Evolutionary conservation across 148 eudicot species (phyloP).

Genomic region (Selenicereus undatus): DNA sequence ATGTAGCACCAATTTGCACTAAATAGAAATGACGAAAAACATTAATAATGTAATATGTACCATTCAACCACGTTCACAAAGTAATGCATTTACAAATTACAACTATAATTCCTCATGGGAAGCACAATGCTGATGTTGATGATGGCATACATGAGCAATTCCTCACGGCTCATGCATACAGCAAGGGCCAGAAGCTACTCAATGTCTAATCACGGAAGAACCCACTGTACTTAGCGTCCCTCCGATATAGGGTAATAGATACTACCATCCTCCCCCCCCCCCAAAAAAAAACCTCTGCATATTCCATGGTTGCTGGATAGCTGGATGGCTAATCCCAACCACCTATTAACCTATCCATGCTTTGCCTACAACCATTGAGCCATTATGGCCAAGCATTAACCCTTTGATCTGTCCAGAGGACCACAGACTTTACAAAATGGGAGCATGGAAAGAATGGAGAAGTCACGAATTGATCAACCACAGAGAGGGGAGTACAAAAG

Average conservation of each 20-base stretch:
- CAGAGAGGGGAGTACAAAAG: neutral
- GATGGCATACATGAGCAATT: neutral
- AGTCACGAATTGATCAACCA: neutral
- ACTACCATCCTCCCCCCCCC: neutral
- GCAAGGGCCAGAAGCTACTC: neutral
- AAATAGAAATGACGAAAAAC: no score
- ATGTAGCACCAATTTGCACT: no score
- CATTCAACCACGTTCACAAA: no score
- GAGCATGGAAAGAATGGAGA: neutral
- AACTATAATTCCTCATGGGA: no score
- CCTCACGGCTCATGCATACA: neutral
- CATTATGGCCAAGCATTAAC: neutral
- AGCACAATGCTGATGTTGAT: no score
- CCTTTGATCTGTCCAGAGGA: neutral
- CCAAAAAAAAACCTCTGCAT: neutral
- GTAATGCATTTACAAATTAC: no score
- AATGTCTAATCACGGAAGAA: neutral
- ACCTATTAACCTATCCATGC: neutral
- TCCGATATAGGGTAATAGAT: neutral
- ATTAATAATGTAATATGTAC: no score
- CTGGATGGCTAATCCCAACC: neutral
- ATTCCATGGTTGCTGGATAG: neutral
- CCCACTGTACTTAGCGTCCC: neutral
- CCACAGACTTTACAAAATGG: neutral
- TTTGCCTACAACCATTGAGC: neutral